phyloP scores from a whole-genome alignment of 1,284 basidiomycete species.

The Naganishia cerealis region DNA sequence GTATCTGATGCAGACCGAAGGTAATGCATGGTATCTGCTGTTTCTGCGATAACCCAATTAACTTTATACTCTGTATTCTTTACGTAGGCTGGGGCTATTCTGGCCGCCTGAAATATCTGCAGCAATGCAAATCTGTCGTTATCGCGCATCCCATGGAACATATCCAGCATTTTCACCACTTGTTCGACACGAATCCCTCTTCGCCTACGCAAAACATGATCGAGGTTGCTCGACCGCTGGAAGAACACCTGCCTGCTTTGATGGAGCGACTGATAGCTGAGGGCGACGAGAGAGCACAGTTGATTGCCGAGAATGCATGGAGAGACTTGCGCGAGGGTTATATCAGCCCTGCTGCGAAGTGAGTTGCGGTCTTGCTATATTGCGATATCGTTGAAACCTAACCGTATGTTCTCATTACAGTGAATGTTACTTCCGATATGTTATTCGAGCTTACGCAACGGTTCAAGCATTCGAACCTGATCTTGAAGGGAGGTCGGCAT shows the following conservation, averaged over 20 bases:
- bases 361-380: constrained; percentile 36
- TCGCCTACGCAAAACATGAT: constrained; percentile 52
- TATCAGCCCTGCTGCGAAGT: constrained; percentile 46
- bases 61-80: background rate
- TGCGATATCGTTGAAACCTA: background rate
- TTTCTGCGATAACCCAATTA: too few species aligned
- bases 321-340: constrained; percentile 45
- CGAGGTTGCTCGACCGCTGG: constrained; percentile 40
- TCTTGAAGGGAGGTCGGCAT: constrained; percentile 37
- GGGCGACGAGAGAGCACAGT: constrained; percentile 40
- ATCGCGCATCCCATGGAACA: constrained; percentile 45
- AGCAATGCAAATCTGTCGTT: constrained; percentile 51
- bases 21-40: constrained; percentile 28
- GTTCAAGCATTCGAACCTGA: constrained; percentile 44
- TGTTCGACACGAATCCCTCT: constrained; percentile 42
- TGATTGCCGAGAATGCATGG: constrained; percentile 48
- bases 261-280: constrained; percentile 45
- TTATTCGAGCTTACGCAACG: constrained; percentile 38
- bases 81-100: constrained; percentile 34
- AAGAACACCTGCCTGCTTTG: constrained; percentile 41
- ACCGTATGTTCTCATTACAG: constrained; percentile 17
- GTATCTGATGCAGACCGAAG: constrained; percentile 52
- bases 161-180: constrained; percentile 53
- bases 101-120: constrained; percentile 42
- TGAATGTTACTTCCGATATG: constrained; percentile 40